phyloP scores from a whole-genome alignment of 2,329 filamentous ascomycete genomes.

The Scedosporium dehoogii region DNA sequence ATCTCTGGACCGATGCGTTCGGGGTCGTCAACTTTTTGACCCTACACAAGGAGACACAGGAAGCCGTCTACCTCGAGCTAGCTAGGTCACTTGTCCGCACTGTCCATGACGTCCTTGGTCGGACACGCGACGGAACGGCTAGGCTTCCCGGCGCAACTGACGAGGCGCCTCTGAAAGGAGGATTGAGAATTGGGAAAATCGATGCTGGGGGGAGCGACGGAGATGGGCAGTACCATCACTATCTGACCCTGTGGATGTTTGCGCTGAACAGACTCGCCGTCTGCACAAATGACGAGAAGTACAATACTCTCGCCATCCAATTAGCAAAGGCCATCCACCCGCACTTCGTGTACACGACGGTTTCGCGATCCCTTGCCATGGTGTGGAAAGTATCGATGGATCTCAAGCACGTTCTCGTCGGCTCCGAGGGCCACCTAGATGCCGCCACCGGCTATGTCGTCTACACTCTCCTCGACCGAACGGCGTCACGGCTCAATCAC shows the following conservation, averaged over 20 bases:
- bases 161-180: slow-evolving; percentile 39
- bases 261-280: slow-evolving; percentile 43
- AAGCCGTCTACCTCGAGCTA: slow-evolving; percentile 33
- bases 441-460: slow-evolving; percentile 44
- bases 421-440: slow-evolving; percentile 44
- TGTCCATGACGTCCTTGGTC: slow-evolving; percentile 43
- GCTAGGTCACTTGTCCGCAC: slow-evolving; percentile 36
- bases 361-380: slow-evolving; percentile 22
- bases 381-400: slow-evolving; percentile 48
- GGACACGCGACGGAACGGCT: slow-evolving; percentile 35
- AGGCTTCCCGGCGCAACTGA: slow-evolving; percentile 42
- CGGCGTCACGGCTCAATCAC: slow-evolving; percentile 19
- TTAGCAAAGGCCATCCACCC: slow-evolving; percentile 43
- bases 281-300: slow-evolving; percentile 33
- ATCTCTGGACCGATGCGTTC: slow-evolving; percentile 53
- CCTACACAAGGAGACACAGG: slow-evolving; percentile 29
- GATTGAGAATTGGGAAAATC: slow-evolving; percentile 47
- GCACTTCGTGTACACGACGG: slow-evolving; percentile 30
- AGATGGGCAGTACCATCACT: slow-evolving; percentile 54
- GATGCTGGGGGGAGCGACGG: slow-evolving; percentile 36
- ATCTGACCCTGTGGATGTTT: slow-evolving; percentile 54
- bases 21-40: slow-evolving; percentile 50
- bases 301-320: slow-evolving; percentile 40
- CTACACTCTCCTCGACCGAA: slow-evolving; percentile 35
- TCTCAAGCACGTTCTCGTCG: slow-evolving; percentile 34